Conservation (phyloP, 208 protist genomes). For the Porcisia deanei region DNA sequence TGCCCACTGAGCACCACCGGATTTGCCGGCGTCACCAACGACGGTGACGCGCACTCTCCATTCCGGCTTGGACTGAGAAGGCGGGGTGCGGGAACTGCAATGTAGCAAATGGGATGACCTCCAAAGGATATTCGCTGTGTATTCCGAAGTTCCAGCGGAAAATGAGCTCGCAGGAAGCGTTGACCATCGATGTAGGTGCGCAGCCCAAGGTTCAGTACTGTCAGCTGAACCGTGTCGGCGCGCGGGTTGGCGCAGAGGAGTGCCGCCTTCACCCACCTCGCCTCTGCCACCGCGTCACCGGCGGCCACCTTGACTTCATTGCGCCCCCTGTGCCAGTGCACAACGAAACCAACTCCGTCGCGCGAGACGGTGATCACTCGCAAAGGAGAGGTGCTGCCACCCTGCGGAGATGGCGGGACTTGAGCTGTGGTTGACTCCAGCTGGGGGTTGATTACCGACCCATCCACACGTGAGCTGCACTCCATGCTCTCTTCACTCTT, state of each 20-base stretch:
- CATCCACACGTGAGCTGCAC: neutral
- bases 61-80: neutral
- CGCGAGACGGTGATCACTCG: neutral
- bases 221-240: conserved; percentile 21
- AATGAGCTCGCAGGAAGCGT: conserved; percentile 10
- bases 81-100: neutral
- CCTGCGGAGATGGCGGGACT: neutral
- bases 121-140: conserved; percentile 11
- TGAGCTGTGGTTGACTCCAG: neutral
- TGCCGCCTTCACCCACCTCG: conserved; percentile 12
- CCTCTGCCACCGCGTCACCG: neutral
- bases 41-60: neutral
- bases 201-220: neutral
- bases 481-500: neutral
- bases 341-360: neutral
- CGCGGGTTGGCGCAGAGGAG: conserved; percentile 6
- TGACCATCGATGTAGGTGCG: conserved; percentile 27
- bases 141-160: conserved; percentile 13
- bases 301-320: neutral
- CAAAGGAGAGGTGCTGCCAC: neutral
- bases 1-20: neutral
- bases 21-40: neutral
- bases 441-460: too few relatives aligned
- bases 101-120: neutral
- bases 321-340: conserved; percentile 4